Evolutionary conservation across 371 early-diverging fungal species (phyloP).

Genomic region (Zopfochytrium polystomum): DNA sequence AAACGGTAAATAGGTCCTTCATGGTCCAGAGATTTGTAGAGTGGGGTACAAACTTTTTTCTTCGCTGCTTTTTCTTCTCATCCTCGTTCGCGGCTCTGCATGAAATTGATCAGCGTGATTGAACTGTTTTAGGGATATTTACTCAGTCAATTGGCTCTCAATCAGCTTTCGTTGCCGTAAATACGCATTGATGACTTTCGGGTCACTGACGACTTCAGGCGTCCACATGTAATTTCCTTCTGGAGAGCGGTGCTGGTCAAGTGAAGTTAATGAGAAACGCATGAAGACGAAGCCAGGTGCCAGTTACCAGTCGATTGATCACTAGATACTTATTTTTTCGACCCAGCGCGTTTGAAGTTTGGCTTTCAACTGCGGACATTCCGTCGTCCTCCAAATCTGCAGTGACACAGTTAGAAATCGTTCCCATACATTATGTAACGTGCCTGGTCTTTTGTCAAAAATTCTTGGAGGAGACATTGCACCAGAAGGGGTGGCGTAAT

Average conservation of each 20-base stretch:
- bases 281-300: neutral
- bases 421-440: neutral
- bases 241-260: slow-evolving; percentile 37
- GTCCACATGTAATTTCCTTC: slow-evolving; percentile 75
- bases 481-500: slow-evolving; percentile 8
- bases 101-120: neutral
- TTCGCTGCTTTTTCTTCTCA: slow-evolving; percentile 14
- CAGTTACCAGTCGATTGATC: slow-evolving; percentile 56
- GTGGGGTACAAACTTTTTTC: slow-evolving; percentile 9
- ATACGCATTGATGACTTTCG: slow-evolving; percentile 85
- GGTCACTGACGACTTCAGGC: slow-evolving; percentile 75
- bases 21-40: too few species aligned
- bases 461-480: slow-evolving; percentile 30
- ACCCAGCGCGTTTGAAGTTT: slow-evolving; percentile 39
- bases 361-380: slow-evolving; percentile 36
- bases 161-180: slow-evolving; percentile 78
- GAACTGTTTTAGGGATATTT: neutral
- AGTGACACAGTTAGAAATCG: neutral
- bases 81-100: slow-evolving; percentile 8
- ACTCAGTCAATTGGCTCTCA: slow-evolving; percentile 42
- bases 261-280: neutral
- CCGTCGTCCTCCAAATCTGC: slow-evolving; percentile 32
- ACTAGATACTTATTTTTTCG: slow-evolving; percentile 61
- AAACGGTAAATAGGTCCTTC: neutral
- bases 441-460: slow-evolving; percentile 2